These are phyloP conservation scores for Pichia sp. DNA, from an alignment of 1,139 yeast genomes.

Conservation along the genomic window DNA sequence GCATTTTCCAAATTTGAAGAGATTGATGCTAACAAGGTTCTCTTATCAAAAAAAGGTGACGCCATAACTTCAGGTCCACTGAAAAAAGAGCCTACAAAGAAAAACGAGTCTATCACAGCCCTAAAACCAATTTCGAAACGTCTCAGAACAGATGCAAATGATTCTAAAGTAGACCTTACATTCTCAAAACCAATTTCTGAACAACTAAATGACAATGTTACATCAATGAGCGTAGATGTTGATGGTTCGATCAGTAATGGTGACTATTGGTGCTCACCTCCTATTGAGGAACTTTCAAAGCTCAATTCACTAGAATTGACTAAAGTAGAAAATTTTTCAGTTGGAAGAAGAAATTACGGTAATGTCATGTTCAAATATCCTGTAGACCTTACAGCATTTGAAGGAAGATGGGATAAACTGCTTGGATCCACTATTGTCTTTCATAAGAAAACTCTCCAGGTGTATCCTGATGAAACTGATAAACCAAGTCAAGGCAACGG, in stretches of 20 bases:
- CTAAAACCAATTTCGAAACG: conserved; percentile 19
- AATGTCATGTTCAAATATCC: conserved; percentile 65
- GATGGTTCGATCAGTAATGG: conserved; percentile 8
- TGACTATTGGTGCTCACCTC: conserved; percentile 83
- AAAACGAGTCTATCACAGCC: conserved; percentile 7
- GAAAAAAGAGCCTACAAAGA: conserved; percentile 1
- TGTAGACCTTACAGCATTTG: conserved; percentile 59
- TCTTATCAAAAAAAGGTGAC: conserved; percentile 10
- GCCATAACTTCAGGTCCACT: conserved; percentile 1
- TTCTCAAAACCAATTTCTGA: conserved; percentile 13
- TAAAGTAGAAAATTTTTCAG: conserved; percentile 56
- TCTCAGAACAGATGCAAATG: conserved; percentile 3
- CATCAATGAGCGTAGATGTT: no score
- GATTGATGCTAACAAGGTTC: conserved; percentile 25
- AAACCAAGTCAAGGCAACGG: conserved; percentile 70
- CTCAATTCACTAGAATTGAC: conserved; percentile 46
- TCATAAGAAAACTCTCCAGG: conserved; percentile 51
- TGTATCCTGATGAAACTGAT: conserved; percentile 47
- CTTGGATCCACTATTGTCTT: conserved; percentile 57
- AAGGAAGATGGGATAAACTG: conserved; percentile 35
- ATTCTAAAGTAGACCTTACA: conserved; percentile 2
- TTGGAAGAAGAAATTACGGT: conserved; percentile 73
- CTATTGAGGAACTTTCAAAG: conserved; percentile 45
- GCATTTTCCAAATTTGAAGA: conserved; percentile 22
- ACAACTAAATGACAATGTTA: conserved; percentile 2